These are phyloP conservation scores for Septoria petroselini DNA, from an alignment of 2,329 filamentous ascomycete genomes.

Conservation along the genomic window DNA sequence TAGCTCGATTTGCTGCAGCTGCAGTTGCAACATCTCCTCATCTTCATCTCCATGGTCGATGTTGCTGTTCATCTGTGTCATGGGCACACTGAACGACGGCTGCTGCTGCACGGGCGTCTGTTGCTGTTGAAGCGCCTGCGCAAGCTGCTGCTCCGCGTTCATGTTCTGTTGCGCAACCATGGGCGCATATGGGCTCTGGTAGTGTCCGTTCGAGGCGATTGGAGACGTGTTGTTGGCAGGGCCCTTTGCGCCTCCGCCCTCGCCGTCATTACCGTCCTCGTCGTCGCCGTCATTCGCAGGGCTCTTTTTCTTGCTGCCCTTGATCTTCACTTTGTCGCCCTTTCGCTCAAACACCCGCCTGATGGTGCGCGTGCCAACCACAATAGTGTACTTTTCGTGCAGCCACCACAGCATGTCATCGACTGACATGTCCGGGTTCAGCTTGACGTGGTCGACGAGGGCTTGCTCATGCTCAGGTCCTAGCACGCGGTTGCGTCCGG, in stretches of 20 bases:
- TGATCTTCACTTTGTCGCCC: conserved; percentile 33
- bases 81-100: conserved; percentile 19
- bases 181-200: conserved; percentile 38
- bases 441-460: conserved; percentile 38
- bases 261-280: not conserved
- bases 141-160: conserved; percentile 34
- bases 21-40: conserved; percentile 38
- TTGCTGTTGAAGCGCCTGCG: conserved; percentile 24
- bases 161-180: conserved; percentile 28
- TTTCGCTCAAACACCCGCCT: conserved; percentile 40
- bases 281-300: conserved; percentile 23
- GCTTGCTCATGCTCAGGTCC: conserved; percentile 38
- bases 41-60: conserved; percentile 35
- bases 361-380: conserved; percentile 39
- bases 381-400: conserved; percentile 39
- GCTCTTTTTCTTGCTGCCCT: conserved; percentile 25
- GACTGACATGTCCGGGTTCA: conserved; percentile 38
- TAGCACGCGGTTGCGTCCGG: conserved; percentile 38
- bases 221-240: conserved; percentile 8
- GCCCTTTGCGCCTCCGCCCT: conserved; percentile 2
- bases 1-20: conserved; percentile 39
- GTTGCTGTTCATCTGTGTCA: conserved; percentile 17
- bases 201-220: conserved; percentile 23
- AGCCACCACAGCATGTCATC: conserved; percentile 43
- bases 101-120: conserved; percentile 24